Conservation (phyloP, 1,284 basidiomycete species). For the Psilocybe mexicana region DNA sequence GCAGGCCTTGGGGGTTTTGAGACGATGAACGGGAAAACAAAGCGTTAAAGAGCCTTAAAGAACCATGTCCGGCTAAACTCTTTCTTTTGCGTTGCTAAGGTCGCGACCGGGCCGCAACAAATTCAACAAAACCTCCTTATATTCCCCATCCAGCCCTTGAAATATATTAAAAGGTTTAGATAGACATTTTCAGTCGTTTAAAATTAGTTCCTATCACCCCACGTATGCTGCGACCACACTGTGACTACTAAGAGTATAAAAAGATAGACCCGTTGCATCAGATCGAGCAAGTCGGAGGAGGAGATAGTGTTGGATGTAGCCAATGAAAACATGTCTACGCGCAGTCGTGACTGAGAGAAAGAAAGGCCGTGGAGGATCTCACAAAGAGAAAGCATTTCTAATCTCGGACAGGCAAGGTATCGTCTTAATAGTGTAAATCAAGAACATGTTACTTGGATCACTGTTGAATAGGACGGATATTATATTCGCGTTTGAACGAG, state of each 20-base stretch:
- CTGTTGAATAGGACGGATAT: slow-evolving; percentile 62
- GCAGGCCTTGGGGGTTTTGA: slow-evolving; percentile 20
- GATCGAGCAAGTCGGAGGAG: neutral
- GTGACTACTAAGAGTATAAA: neutral
- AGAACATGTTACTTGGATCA: neutral
- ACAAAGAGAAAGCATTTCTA: neutral
- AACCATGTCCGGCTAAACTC: neutral
- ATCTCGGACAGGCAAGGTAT: neutral
- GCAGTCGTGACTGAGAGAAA: neutral
- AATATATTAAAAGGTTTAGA: neutral
- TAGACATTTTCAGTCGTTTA: slow-evolving; percentile 8
- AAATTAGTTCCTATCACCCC: neutral
- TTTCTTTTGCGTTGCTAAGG: slow-evolving; percentile 10
- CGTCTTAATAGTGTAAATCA: neutral
- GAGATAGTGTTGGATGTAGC: neutral
- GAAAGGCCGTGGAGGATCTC: neutral
- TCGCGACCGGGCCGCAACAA: slow-evolving; percentile 7
- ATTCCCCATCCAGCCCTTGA: neutral
- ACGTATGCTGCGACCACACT: neutral
- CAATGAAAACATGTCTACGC: neutral
- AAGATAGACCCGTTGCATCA: no score
- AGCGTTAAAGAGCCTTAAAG: neutral
- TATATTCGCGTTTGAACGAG: slow-evolving; percentile 80
- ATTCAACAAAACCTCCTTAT: neutral
- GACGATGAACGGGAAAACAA: slow-evolving; percentile 12